phyloP scores from a whole-genome alignment of 2,329 filamentous ascomycete genomes.

The Pyrenochaeta sp. region DNA sequence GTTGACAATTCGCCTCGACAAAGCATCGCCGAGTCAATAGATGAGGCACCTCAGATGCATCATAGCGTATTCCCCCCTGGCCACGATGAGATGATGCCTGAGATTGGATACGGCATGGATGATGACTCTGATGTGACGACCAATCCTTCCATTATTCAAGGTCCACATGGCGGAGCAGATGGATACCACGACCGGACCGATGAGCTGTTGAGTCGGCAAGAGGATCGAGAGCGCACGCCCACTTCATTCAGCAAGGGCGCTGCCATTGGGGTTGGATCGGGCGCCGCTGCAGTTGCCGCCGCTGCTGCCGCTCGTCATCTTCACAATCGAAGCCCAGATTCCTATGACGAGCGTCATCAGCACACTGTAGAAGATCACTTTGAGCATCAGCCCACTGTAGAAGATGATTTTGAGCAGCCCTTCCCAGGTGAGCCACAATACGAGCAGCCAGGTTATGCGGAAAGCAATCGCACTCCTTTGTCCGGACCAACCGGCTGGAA shows the following conservation, averaged over 20 bases:
- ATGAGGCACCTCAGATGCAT: conserved; percentile 64
- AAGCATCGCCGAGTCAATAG: conserved; percentile 59
- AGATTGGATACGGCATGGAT: conserved; percentile 72
- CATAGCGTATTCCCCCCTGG: conserved; percentile 73
- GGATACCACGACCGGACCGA: conserved; percentile 52
- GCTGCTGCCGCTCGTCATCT: conserved; percentile 57
- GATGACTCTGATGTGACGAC: conserved; percentile 74
- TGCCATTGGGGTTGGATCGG: conserved; percentile 54
- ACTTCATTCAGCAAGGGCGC: conserved; percentile 41
- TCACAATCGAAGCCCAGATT: conserved; percentile 32
- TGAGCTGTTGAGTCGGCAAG: conserved; percentile 42
- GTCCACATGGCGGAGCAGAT: conserved; percentile 67
- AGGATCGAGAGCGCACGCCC: conserved; percentile 42
- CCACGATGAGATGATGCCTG: conserved; percentile 74
- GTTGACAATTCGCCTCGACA: conserved; percentile 61
- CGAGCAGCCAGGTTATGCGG: conserved; percentile 37
- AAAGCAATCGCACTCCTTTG: conserved; percentile 48
- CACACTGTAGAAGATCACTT: conserved; percentile 38
- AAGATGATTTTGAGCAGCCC: conserved; percentile 46
- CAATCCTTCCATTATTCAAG: conserved; percentile 84
- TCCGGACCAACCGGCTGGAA: conserved; percentile 63
- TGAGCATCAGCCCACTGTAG: conserved; percentile 48
- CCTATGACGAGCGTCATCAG: conserved; percentile 32
- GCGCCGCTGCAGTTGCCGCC: conserved; percentile 63
- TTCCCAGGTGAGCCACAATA: conserved; percentile 45